phyloP scores from a whole-genome alignment of 1,139 yeast species.

The Yarrowia galli region DNA sequence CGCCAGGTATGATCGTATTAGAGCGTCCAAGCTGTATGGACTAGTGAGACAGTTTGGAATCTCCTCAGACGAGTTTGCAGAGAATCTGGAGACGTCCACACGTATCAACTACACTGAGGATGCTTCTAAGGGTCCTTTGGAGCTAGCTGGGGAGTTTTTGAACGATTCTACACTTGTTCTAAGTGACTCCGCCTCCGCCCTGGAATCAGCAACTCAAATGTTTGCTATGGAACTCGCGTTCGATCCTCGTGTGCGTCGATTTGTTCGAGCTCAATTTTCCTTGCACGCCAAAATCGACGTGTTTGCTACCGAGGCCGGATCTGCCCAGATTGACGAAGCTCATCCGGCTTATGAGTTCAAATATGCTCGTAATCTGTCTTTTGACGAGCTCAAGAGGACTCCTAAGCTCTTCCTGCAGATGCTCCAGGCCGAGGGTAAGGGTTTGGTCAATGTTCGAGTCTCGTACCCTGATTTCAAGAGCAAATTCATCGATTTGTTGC shows the following conservation, averaged over 20 bases:
- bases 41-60: constrained; percentile 80
- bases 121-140: constrained; percentile 68
- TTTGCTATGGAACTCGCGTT: constrained; percentile 81
- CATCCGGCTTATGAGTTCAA: constrained; percentile 90
- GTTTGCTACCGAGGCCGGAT: constrained; percentile 86
- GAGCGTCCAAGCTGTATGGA: constrained; percentile 68
- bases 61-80: constrained; percentile 80
- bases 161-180: constrained; percentile 46
- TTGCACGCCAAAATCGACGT: constrained; percentile 75
- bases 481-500: constrained; percentile 58
- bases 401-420: constrained; percentile 88
- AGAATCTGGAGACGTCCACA: constrained; percentile 75
- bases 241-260: constrained; percentile 80
- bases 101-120: constrained; percentile 78
- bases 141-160: constrained; percentile 61
- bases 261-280: constrained; percentile 73
- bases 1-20: constrained; percentile 77
- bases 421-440: constrained; percentile 87
- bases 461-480: constrained; percentile 54
- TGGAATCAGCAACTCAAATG: constrained; percentile 76
- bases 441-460: constrained; percentile 57
- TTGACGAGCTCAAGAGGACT: constrained; percentile 70
- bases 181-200: constrained; percentile 60
- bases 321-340: constrained; percentile 75
- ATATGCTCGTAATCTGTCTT: constrained; percentile 82